Percentiles rank a stretch among this genome's conserved stretches.
Conservation (phyloP, 2,329 filamentous ascomycete genomes). For the Epichloe bromicola region DNA sequence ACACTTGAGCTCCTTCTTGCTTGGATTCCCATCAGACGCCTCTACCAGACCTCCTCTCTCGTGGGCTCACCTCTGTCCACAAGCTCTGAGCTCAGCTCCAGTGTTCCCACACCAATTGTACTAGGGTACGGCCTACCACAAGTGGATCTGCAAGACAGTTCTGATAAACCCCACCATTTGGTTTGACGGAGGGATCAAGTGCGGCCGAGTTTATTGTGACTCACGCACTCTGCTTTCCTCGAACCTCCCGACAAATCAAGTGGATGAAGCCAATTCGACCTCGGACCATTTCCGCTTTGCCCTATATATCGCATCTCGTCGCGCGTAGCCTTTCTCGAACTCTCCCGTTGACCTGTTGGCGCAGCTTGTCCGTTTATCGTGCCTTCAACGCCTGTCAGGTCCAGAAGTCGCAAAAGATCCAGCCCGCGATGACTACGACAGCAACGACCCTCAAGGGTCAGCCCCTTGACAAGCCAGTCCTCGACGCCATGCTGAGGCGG, state of each 20-base stretch:
- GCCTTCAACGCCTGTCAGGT: slow-evolving; percentile 17
- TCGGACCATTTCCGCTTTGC: slow-evolving; percentile 5
- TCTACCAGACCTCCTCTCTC: too few relatives aligned
- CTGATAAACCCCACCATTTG: slow-evolving; percentile 11
- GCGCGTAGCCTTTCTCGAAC: slow-evolving; percentile 7
- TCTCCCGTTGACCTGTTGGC: slow-evolving; percentile 11
- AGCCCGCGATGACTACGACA: slow-evolving; percentile 31
- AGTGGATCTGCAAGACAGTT: slow-evolving; percentile 3
- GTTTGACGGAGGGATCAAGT: slow-evolving; percentile 8
- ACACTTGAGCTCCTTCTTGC: too few relatives aligned
- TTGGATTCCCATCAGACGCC: too few relatives aligned
- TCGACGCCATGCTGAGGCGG: slow-evolving; percentile 78
- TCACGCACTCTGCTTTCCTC: slow-evolving; percentile 13
- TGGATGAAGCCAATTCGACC: slow-evolving; percentile 17
- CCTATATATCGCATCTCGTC: slow-evolving; percentile 4
- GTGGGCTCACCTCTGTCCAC: too few relatives aligned
- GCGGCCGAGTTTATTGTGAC: slow-evolving; percentile 15
- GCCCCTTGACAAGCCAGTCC: slow-evolving; percentile 66
- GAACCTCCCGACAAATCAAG: slow-evolving; percentile 6
- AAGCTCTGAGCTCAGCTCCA: too few relatives aligned
- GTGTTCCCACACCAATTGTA: too few relatives aligned
- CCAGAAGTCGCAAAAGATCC: slow-evolving; percentile 14
- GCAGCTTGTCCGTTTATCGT: slow-evolving; percentile 18
- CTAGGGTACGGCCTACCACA: background rate
- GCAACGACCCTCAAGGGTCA: slow-evolving; percentile 77